phyloP scores from a whole-genome alignment of 345 rosid genomes.

The Euclidium syriacum region DNA sequence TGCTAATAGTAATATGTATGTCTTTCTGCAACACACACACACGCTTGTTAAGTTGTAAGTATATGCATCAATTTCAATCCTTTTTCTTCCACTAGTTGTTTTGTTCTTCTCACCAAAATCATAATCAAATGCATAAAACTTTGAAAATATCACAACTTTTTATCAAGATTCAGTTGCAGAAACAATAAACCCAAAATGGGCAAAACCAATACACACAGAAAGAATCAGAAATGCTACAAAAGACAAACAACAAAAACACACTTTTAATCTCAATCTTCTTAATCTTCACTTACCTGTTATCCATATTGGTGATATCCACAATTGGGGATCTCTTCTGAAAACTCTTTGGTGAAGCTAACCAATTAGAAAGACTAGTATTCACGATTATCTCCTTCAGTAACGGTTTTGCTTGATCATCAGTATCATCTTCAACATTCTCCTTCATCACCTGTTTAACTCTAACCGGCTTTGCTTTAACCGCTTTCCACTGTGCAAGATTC shows the following conservation, averaged over 20 bases:
- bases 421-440: conserved; percentile 42
- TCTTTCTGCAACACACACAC: conserved; percentile 22
- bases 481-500: conserved; percentile 82
- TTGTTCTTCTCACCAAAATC: not conserved
- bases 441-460: conserved; percentile 36
- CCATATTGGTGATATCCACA: conserved; percentile 42
- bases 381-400: conserved; percentile 46
- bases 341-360: conserved; percentile 41
- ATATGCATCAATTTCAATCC: conserved; percentile 11
- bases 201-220: conserved; percentile 20
- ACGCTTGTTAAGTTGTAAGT: conserved; percentile 8
- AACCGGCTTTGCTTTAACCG: conserved; percentile 56
- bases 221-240: conserved; percentile 28
- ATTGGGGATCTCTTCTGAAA: conserved; percentile 24
- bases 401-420: conserved; percentile 32
- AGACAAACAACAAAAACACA: conserved; percentile 27
- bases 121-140: conserved; percentile 11
- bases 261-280: not conserved
- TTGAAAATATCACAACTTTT: conserved; percentile 17
- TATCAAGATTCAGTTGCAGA: conserved; percentile 21
- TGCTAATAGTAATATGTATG: conserved; percentile 14
- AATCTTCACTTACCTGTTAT: conserved; percentile 14
- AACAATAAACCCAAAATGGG: conserved; percentile 2
- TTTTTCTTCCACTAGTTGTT: not conserved
- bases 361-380: conserved; percentile 71